Evolutionary conservation across 1,139 yeast species (phyloP).

Genomic region (Yamadazyma aaseri): DNA sequence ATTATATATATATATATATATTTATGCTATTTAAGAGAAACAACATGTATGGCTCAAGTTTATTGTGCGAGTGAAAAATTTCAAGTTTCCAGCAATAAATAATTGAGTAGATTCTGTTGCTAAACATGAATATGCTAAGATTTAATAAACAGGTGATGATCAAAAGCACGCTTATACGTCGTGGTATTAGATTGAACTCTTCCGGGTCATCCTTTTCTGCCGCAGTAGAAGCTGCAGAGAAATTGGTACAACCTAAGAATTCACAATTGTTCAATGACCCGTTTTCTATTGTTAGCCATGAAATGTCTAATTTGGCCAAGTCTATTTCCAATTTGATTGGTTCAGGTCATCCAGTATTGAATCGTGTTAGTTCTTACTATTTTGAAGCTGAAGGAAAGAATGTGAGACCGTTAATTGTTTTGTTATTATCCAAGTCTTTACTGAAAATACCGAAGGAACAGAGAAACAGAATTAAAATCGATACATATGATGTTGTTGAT

Average conservation of each 20-base stretch:
- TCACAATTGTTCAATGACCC: slow-evolving; percentile 66
- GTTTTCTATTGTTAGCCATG: slow-evolving; percentile 87
- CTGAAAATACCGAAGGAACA: slow-evolving; percentile 71
- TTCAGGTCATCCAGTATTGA: slow-evolving; percentile 89
- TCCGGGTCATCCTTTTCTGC: slow-evolving; percentile 32
- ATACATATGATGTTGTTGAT: slow-evolving; percentile 60
- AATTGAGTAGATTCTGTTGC: too few relatives aligned
- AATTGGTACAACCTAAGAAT: slow-evolving; percentile 69
- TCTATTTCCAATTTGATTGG: slow-evolving; percentile 87
- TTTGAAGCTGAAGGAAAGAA: slow-evolving; percentile 96
- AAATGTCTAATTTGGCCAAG: slow-evolving; percentile 86
- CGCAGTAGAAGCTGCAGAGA: slow-evolving; percentile 77
- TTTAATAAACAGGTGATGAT: not conserved
- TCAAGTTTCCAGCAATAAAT: not conserved
- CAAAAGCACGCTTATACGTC: not conserved
- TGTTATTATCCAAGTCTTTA: slow-evolving; percentile 78
- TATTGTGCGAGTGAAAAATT: slow-evolving; percentile 2
- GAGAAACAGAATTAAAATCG: slow-evolving; percentile 63
- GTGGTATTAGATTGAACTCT: slow-evolving; percentile 1
- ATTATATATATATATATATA: not conserved
- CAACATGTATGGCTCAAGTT: not conserved
- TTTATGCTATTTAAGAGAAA: not conserved
- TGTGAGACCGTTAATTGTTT: slow-evolving; percentile 86
- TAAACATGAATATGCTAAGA: not conserved
- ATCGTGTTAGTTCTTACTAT: slow-evolving; percentile 87